These are phyloP conservation scores for Chytridiales sp. DNA, from an alignment of 371 early-diverging fungal genomes.

Conservation along the genomic window DNA sequence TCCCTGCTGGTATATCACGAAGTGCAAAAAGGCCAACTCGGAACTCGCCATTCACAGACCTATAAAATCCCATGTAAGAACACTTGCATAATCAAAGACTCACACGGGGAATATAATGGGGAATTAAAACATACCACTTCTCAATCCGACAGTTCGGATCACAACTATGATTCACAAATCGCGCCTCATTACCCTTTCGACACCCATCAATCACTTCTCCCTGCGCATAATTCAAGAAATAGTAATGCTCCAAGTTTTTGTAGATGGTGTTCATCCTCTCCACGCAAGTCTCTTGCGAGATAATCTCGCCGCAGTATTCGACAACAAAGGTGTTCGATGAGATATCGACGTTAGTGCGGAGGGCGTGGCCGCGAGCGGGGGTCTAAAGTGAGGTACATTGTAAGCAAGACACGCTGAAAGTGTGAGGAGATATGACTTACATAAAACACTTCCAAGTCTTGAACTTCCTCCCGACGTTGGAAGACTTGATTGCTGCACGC, in stretches of 20 bases:
- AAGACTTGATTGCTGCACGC: slow-evolving; percentile 77
- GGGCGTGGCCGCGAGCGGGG: slow-evolving; percentile 72
- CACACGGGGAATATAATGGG: neutral
- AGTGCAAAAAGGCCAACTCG: slow-evolving; percentile 77
- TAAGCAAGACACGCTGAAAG: slow-evolving; percentile 12
- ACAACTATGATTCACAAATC: slow-evolving; percentile 79
- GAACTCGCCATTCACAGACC: slow-evolving; percentile 68
- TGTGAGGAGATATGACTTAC: slow-evolving; percentile 38
- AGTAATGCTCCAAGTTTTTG: slow-evolving; percentile 66
- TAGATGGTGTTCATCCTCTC: slow-evolving; percentile 75
- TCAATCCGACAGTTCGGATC: slow-evolving; percentile 92
- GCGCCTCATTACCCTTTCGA: slow-evolving; percentile 70
- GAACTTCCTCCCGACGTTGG: slow-evolving; percentile 55
- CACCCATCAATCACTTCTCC: slow-evolving; percentile 81
- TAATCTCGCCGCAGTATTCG: slow-evolving; percentile 89
- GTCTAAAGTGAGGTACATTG: slow-evolving; percentile 21
- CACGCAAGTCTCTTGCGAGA: slow-evolving; percentile 63
- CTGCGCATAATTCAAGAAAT: slow-evolving; percentile 75
- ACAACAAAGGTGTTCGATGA: slow-evolving; percentile 66
- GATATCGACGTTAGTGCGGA: slow-evolving; percentile 63
- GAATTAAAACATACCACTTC: slow-evolving; percentile 63
- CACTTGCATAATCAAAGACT: neutral
- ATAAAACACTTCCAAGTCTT: slow-evolving; percentile 64
- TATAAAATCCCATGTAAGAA: slow-evolving; percentile 16
- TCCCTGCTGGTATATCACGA: slow-evolving; percentile 63